Evolutionary conservation across 2,329 filamentous ascomycete species (phyloP).

Genomic region (Epichloe baconii): DNA sequence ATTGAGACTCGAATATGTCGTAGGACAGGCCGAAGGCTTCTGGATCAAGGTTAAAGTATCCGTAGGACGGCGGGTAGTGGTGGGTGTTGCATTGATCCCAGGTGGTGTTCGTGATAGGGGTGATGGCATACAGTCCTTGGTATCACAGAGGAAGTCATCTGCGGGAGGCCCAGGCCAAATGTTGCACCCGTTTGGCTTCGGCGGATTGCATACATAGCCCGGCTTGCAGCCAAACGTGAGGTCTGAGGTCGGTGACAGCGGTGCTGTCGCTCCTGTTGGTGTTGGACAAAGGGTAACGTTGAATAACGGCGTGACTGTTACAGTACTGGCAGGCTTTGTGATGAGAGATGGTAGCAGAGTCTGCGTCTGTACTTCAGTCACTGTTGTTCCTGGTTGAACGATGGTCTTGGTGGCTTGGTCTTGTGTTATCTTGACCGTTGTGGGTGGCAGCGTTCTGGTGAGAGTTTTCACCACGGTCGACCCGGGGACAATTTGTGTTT

Average conservation of each 20-base stretch:
- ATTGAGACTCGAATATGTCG: conserved; percentile 42
- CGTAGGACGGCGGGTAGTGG: conserved; percentile 36
- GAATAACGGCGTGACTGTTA: conserved; percentile 16
- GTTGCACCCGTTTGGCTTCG: conserved; percentile 35
- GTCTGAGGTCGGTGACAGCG: conserved; percentile 24
- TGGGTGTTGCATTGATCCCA: conserved; percentile 33
- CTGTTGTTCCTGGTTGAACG: conserved; percentile 17
- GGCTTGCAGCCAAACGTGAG: conserved; percentile 41
- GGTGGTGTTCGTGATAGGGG: conserved; percentile 21
- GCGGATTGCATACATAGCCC: conserved; percentile 39
- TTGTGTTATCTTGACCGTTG: conserved; percentile 8
- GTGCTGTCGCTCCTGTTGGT: conserved; percentile 24
- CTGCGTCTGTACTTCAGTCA: conserved; percentile 18
- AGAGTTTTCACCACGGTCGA: conserved; percentile 6
- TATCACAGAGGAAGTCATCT: conserved; percentile 33
- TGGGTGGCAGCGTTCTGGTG: conserved; percentile 3
- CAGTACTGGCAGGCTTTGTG: conserved; percentile 15
- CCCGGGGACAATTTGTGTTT: conserved; percentile 9
- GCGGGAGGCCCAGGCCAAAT: conserved; percentile 35
- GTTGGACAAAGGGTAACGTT: conserved; percentile 29
- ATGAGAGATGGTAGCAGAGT: conserved; percentile 16
- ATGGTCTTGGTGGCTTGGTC: conserved; percentile 17
- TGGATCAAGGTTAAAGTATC: conserved; percentile 54
- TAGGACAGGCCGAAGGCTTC: conserved; percentile 48
- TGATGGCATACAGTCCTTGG: conserved; percentile 29